Base-by-base conservation (phyloP, 805 yeast genomes). In the Isabelozyma rhagii region DNA sequence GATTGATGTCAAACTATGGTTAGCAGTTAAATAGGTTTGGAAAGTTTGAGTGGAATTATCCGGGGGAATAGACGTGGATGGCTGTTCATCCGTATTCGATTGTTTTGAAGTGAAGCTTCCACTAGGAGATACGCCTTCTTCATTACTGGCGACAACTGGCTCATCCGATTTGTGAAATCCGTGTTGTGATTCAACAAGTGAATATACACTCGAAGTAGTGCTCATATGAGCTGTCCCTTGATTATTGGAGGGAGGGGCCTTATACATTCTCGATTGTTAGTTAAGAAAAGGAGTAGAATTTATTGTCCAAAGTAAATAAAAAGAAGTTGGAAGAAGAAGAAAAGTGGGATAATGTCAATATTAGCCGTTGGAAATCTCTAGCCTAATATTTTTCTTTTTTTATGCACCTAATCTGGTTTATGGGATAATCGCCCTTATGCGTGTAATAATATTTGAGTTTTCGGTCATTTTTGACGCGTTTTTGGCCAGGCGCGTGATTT, bases 181-280 rank as follows among this genome's bases (percentile, higher is more conserved):
- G 46, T 43, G 50, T 41, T 55, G 60, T n/a, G 56, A 50, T 11
- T 66, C 69, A 13, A 54, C 48, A 5, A 68, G 54, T 17, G 73
- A 67, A 49, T 71, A 71, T 13, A 70, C 71, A 44, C 74, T 68
- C 5, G 74, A 69, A 3, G 74, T 57, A 8, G 68, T 59, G 45
- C 74, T 68, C 47, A 60, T 51, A 47, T 69, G 72, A 13, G 36
- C 36, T 13, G 36, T 11, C 15, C 18, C 44, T 41, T 39, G 41
- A 39, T 39, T 39, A 39, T 39, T 39, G 9, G 17, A 13, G 9
- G 41, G 41, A 10, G 41, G 41, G 5, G 18, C 41, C 41, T 39
- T n/a, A 17, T 39, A 39, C 41, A 39, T 39, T 39, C 9, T 39
- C 14, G 10, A 39, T 14, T 14, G 36, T 31, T 8, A 31, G 36